Conservation (phyloP, 352 stramenopile genomes). For the Globisporangium emineosum region DNA sequence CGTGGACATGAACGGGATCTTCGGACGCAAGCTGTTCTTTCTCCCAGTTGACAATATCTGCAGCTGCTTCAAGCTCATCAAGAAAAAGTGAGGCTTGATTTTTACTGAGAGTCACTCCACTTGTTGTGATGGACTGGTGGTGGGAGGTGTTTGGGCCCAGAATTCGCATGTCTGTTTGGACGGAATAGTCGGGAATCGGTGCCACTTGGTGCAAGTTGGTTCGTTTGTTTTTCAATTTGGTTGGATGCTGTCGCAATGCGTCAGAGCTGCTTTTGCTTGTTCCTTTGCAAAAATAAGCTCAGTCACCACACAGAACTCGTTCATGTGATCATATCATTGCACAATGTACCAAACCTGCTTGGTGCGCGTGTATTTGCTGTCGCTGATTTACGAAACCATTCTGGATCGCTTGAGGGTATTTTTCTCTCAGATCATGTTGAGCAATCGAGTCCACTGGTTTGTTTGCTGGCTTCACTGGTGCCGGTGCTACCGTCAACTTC, state of each 20-base stretch:
- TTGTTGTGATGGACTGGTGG: constrained; percentile 1
- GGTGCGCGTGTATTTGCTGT: not conserved
- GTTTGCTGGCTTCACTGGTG: not conserved
- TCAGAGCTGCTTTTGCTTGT: not conserved
- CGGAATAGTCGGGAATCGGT: not conserved
- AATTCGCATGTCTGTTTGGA: not conserved
- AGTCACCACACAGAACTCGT: not conserved
- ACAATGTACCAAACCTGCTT: not conserved
- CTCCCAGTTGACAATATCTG: constrained; percentile 22
- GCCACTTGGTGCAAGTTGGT: not conserved
- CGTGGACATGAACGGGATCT: constrained; percentile 8
- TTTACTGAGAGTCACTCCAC: not conserved
- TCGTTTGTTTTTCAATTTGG: not conserved
- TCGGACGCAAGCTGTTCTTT: constrained; percentile 16
- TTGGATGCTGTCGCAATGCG: not conserved
- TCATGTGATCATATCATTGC: too few species aligned
- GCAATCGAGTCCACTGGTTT: not conserved
- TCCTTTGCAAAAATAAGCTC: not conserved
- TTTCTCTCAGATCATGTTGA: not conserved
- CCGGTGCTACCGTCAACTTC: not conserved
- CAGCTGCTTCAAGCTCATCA: constrained; percentile 23
- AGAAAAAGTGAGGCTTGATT: constrained; percentile 16
- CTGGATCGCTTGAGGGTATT: not conserved
- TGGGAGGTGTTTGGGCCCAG: not conserved
- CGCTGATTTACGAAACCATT: not conserved